Conservation (phyloP, 768 basidiomycete genomes). For the Podaxis sp. region DNA sequence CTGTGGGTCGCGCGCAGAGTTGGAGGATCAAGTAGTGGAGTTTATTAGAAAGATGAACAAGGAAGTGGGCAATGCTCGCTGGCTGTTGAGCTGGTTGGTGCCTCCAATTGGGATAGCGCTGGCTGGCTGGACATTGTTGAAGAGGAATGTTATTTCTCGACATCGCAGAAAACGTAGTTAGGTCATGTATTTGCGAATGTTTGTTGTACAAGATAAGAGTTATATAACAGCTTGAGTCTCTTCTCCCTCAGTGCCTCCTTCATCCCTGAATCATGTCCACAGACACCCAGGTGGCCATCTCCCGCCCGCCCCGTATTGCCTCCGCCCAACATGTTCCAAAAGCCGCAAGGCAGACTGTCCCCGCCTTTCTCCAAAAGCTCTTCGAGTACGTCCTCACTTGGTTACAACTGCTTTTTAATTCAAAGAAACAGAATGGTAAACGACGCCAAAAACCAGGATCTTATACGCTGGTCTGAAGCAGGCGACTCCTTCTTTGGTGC, state of each 20-base stretch:
- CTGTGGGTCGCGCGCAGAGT: slow-evolving; percentile 67
- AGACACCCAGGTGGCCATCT: neutral
- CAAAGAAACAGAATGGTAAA: slow-evolving; percentile 74
- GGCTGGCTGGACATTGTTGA: neutral
- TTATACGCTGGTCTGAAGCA: slow-evolving; percentile 88
- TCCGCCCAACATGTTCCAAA: neutral
- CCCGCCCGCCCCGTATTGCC: neutral
- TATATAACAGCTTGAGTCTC: neutral
- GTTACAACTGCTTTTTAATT: neutral
- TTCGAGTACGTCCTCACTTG: neutral
- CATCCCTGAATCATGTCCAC: neutral
- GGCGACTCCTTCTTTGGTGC: slow-evolving; percentile 92
- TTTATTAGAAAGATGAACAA: slow-evolving; percentile 41
- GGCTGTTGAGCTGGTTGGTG: slow-evolving; percentile 57
- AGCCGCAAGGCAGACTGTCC: neutral
- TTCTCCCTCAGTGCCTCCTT: neutral
- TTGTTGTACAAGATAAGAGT: neutral
- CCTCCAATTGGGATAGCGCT: slow-evolving; percentile 45
- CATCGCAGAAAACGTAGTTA: neutral
- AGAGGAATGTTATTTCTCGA: neutral
- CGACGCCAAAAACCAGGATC: slow-evolving; percentile 72
- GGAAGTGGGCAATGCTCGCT: slow-evolving; percentile 45
- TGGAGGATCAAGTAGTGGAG: slow-evolving; percentile 49
- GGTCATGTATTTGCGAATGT: slow-evolving; percentile 1
- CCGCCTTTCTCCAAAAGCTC: neutral